A percentile compares a stretch with the other conserved stretches of the same genome.
These are phyloP conservation scores for Zygoascus sp. DNA, from an alignment of 1,139 yeast genomes.

Conservation along the genomic window DNA sequence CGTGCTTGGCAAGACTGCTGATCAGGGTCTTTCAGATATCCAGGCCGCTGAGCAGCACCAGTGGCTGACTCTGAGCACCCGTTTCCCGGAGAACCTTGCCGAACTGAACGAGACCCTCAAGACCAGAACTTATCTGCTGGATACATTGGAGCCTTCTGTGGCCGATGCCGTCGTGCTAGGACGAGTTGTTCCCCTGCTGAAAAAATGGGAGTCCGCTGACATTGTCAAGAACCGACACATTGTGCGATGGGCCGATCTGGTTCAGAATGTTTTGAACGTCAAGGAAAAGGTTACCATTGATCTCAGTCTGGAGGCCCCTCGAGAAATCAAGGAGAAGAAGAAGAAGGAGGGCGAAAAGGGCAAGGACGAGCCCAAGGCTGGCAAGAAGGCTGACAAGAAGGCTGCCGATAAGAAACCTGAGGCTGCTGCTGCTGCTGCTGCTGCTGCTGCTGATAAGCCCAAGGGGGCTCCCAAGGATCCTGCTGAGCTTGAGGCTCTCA, in stretches of 20 bases:
- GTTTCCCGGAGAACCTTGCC: slow-evolving; percentile 51
- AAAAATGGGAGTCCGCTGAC: slow-evolving; percentile 54
- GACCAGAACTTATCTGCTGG: slow-evolving; percentile 63
- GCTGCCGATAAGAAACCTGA: no score
- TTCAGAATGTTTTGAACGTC: slow-evolving; percentile 60
- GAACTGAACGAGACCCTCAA: slow-evolving; percentile 68
- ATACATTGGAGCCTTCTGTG: slow-evolving; percentile 54
- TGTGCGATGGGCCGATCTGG: slow-evolving; percentile 83
- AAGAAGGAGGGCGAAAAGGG: slow-evolving; percentile 35
- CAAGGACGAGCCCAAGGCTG: slow-evolving; percentile 63
- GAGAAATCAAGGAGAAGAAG: slow-evolving; percentile 58
- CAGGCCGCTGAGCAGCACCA: slow-evolving; percentile 76
- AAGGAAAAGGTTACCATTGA: slow-evolving; percentile 56
- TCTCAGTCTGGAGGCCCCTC: slow-evolving; percentile 59
- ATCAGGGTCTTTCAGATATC: slow-evolving; percentile 28
- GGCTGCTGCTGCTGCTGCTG: no score
- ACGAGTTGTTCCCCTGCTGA: slow-evolving; percentile 56
- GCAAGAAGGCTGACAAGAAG: slow-evolving; percentile 49
- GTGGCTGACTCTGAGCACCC: slow-evolving; percentile 66
- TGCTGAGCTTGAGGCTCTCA: slow-evolving; percentile 32
- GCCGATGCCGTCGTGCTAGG: slow-evolving; percentile 69
- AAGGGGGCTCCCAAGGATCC: slow-evolving; percentile 20
- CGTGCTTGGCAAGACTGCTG: slow-evolving; percentile 18
- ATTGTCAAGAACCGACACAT: slow-evolving; percentile 66
- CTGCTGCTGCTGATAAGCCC: slow-evolving; percentile 19